Percentiles rank a stretch among this genome's conserved stretches.
Conservation (phyloP, 1,139 yeast genomes). For the Yamadazyma sp. region DNA sequence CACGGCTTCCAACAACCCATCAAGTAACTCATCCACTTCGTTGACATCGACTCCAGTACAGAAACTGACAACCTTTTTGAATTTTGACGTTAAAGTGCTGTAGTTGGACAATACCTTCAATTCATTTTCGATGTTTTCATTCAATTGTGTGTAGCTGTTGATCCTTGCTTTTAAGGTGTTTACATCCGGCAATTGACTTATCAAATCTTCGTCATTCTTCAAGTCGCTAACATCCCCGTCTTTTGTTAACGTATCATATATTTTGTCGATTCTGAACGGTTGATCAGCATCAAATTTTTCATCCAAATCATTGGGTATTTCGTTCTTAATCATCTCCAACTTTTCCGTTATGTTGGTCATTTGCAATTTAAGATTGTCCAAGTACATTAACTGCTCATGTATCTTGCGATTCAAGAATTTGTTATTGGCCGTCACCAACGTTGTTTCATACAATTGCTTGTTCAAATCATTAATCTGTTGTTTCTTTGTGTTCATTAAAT, state of each 20-base stretch:
- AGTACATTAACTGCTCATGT: slow-evolving; percentile 34
- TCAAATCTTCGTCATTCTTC: slow-evolving; percentile 22
- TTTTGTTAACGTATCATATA: slow-evolving; percentile 50
- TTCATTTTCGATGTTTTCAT: slow-evolving; percentile 49
- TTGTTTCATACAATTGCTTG: slow-evolving; percentile 41
- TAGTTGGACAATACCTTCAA: slow-evolving; percentile 48
- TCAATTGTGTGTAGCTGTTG: slow-evolving; percentile 61
- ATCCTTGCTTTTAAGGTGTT: slow-evolving; percentile 72
- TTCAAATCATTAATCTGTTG: slow-evolving; percentile 39
- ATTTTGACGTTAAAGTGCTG: slow-evolving; percentile 74
- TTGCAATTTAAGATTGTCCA: slow-evolving; percentile 46
- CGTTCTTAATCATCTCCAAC: slow-evolving; percentile 28
- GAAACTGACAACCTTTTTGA: slow-evolving; percentile 83
- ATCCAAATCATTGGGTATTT: slow-evolving; percentile 17
- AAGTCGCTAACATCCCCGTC: slow-evolving; percentile 27
- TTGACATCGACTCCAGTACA: slow-evolving; percentile 80
- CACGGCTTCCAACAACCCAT: slow-evolving; percentile 86
- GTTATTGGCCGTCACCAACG: slow-evolving; percentile 47
- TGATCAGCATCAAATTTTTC: slow-evolving; percentile 72
- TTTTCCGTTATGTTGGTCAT: slow-evolving; percentile 44
- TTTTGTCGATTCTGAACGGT: slow-evolving; percentile 67
- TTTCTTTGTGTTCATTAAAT: slow-evolving; percentile 36
- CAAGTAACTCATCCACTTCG: slow-evolving; percentile 80
- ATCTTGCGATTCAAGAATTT: slow-evolving; percentile 39
- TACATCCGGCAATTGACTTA: slow-evolving; percentile 55